phyloP scores from a whole-genome alignment of 176 grass and related monocot species.

The Oryza meyeriana region DNA sequence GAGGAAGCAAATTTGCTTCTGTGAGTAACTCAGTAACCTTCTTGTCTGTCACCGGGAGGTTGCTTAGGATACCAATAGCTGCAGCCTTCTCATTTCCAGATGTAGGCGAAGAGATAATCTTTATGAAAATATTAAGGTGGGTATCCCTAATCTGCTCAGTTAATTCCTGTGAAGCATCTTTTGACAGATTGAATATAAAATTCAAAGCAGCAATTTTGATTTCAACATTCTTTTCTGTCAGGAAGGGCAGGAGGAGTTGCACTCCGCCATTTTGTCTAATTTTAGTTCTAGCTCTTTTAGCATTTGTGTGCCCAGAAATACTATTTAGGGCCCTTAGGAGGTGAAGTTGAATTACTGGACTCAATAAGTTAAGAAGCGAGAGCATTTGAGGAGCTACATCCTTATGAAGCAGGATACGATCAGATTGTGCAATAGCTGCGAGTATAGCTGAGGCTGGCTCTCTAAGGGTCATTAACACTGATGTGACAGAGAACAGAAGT shows the following conservation, averaged over 20 bases:
- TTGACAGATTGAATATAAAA: conserved; percentile 67
- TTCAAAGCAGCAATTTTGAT: conserved; percentile 62
- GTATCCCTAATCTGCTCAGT: conserved; percentile 56
- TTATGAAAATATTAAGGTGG: conserved; percentile 67
- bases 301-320: conserved; percentile 61
- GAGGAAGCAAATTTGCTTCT: conserved; percentile 62
- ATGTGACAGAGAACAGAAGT: conserved; percentile 89
- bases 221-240: conserved; percentile 56
- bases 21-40: conserved; percentile 63
- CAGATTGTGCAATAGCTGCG: conserved; percentile 65
- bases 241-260: conserved; percentile 77
- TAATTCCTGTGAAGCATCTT: conserved; percentile 68
- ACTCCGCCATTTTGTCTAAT: conserved; percentile 75
- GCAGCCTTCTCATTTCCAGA: conserved; percentile 59
- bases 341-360: conserved; percentile 70
- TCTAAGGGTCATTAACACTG: conserved; percentile 73
- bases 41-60: conserved; percentile 65
- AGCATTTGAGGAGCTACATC: conserved; percentile 72
- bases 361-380: conserved; percentile 72
- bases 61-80: conserved; percentile 67
- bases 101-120: conserved; percentile 47
- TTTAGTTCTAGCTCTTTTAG: conserved; percentile 68
- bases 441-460: conserved; percentile 84
- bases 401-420: conserved; percentile 65
- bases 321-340: conserved; percentile 80